These are phyloP conservation scores for Naganishia kalamii DNA, from an alignment of 768 basidiomycete species.

Conservation along the genomic window DNA sequence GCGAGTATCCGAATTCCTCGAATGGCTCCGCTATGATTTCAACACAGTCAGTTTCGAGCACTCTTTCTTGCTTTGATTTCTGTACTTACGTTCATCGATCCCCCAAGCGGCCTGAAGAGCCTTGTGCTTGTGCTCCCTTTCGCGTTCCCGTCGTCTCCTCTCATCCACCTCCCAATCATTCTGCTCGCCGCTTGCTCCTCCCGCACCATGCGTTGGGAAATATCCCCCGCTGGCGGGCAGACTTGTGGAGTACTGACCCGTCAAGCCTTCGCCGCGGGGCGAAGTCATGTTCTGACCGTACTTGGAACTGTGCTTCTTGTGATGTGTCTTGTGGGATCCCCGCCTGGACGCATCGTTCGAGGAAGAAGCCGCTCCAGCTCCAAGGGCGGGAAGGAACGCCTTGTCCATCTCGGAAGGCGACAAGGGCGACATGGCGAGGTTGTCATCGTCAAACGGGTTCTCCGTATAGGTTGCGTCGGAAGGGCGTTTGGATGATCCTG, in stretches of 20 bases:
- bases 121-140: slow-evolving; percentile 41
- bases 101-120: slow-evolving; percentile 47
- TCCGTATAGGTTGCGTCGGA: neutral
- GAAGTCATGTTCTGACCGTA: neutral
- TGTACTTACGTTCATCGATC: slow-evolving; percentile 42
- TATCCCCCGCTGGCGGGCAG: slow-evolving; percentile 44
- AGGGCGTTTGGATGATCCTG: neutral
- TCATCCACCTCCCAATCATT: slow-evolving; percentile 34
- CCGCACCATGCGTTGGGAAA: slow-evolving; percentile 20
- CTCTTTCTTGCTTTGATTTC: neutral
- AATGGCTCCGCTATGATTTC: slow-evolving; percentile 40
- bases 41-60: slow-evolving; percentile 10
- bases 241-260: slow-evolving; percentile 40
- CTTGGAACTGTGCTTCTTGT: slow-evolving; percentile 13
- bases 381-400: neutral
- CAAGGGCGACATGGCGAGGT: neutral
- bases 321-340: slow-evolving; percentile 3
- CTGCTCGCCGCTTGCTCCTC: neutral
- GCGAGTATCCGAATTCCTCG: slow-evolving; percentile 41
- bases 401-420: neutral
- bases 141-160: slow-evolving; percentile 34
- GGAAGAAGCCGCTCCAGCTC: neutral
- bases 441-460: slow-evolving; percentile 10
- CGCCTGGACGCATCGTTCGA: neutral
- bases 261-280: slow-evolving; percentile 8